A percentile compares a stretch with the other conserved stretches of the same genome.
Evolutionary conservation across 495 filamentous ascomycete species (phyloP).

Genomic region (Annulohypoxylon maeteangense): DNA sequence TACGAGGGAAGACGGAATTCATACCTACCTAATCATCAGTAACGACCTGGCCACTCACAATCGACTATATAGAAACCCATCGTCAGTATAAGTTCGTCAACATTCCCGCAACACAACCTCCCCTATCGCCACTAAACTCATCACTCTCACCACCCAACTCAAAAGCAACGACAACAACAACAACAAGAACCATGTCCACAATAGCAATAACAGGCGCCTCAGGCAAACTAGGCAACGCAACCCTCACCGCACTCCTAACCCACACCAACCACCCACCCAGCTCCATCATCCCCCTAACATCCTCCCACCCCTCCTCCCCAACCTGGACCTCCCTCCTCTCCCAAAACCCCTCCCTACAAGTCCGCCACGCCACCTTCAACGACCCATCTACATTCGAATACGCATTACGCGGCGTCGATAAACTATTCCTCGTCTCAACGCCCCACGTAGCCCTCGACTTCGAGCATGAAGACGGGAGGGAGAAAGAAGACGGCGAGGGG

Average conservation of each 20-base stretch:
- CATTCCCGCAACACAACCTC: background rate
- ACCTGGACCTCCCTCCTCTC: constrained; percentile 41
- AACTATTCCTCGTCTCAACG: constrained; percentile 63
- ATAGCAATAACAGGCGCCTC: constrained; percentile 56
- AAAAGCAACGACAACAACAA: background rate
- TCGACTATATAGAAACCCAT: background rate
- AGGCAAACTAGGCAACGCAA: constrained; percentile 58
- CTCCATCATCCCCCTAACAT: constrained; percentile 54
- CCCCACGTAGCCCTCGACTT: constrained; percentile 44
- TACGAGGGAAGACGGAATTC: background rate
- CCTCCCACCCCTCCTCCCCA: constrained; percentile 40
- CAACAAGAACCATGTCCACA: constrained; percentile 35
- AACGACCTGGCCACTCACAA: background rate
- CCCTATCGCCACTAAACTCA: background rate
- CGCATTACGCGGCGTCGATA: constrained; percentile 55
- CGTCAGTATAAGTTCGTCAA: background rate
- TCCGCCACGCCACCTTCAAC: constrained; percentile 59
- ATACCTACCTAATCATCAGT: background rate
- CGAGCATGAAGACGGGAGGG: constrained; percentile 10
- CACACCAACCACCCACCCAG: constrained; percentile 47
- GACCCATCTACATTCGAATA: constrained; percentile 44
- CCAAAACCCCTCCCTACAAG: constrained; percentile 47
- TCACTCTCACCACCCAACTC: background rate
- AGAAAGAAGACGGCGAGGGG: constrained; percentile 49
- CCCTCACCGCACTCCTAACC: constrained; percentile 52